Base-by-base conservation (phyloP, 129 eudicot species). In the Lonicera japonica region DNA sequence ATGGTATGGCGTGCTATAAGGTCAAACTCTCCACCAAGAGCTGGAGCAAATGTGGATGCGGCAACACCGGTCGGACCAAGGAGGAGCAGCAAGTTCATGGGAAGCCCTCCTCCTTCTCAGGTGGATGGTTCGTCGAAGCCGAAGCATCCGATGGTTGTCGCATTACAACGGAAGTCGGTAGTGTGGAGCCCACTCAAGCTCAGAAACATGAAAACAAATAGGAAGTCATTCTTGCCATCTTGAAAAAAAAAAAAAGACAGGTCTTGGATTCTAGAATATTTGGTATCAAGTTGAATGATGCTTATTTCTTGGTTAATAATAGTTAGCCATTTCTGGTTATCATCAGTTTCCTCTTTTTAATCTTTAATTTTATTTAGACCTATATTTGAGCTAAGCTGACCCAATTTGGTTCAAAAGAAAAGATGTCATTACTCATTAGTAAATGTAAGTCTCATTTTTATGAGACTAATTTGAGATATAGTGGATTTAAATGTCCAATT, bases 61-160 rank as follows among this genome's bases (percentile, higher is more conserved):
- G 79, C 76, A 50, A 74, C 95, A 58, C 85, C 89, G 16, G 68
- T 74, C 20, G 81, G 73, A 56, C 54, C 58, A 1, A 69, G 85
- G 24, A 82, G 95, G 24, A 82, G 95, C 67, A 86, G 90, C 23
- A 90, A 79, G 67, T 92, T 92, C 48, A 78, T 82, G 87, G 96
- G 96, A 55, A 88, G 95, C 55, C 92, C 88, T 34, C 92, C 88
- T 34, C 80, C 81, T 21, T 75, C 86, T 1, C 89, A 74, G 25
- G 75, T 15, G 54, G 91, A n/a, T n/a, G n/a, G 91, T 3, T 85
- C 96, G 8, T 88, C 87, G 96, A 92, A 72, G 82, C 96, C 96
- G 1, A 88, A 78, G 76, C 96, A 84, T 65, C 96, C 97, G 25
- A 82, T 88, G 8, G 95, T 88, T 38, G 75, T 92, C 1, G 95